Conservation (phyloP, 2,329 filamentous ascomycete genomes). For the Penicillium sclerotiorum region DNA sequence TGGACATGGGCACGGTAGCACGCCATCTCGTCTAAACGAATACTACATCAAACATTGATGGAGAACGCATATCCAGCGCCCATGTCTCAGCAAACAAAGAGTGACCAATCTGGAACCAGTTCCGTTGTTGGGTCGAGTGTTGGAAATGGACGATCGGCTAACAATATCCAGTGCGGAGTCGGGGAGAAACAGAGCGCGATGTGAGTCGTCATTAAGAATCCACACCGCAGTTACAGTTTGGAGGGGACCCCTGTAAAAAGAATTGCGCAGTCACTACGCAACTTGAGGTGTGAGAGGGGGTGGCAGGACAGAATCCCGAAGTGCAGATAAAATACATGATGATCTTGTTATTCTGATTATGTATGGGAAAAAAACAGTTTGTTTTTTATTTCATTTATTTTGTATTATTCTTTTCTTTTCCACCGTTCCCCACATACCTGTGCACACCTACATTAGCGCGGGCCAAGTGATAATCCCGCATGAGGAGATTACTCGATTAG, state of each 20-base stretch:
- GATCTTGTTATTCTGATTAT: too few species aligned
- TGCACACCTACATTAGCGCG: too few species aligned
- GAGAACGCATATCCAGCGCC: not conserved
- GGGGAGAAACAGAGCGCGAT: not conserved
- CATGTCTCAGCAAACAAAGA: not conserved
- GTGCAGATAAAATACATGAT: too few species aligned
- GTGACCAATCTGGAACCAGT: not conserved
- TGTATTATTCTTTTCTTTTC: not conserved
- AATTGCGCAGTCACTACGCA: constrained; percentile 12
- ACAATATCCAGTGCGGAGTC: too few species aligned
- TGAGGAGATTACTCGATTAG: not conserved
- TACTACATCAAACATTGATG: not conserved
- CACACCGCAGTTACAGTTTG: constrained; percentile 4
- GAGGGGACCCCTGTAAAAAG: constrained; percentile 7
- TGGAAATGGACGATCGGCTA: not conserved
- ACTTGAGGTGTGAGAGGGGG: not conserved
- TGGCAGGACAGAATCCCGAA: not conserved
- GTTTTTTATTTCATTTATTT: not conserved
- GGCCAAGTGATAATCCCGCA: not conserved
- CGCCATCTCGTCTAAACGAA: constrained; percentile 3
- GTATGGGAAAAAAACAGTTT: too few species aligned
- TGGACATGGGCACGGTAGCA: not conserved
- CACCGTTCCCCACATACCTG: not conserved
- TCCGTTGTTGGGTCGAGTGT: not conserved
- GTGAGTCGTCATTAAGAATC: constrained; percentile 13